Base-by-base conservation (phyloP, 2,329 filamentous ascomycete species). In the Nannizziopsis arthrosporioides region DNA sequence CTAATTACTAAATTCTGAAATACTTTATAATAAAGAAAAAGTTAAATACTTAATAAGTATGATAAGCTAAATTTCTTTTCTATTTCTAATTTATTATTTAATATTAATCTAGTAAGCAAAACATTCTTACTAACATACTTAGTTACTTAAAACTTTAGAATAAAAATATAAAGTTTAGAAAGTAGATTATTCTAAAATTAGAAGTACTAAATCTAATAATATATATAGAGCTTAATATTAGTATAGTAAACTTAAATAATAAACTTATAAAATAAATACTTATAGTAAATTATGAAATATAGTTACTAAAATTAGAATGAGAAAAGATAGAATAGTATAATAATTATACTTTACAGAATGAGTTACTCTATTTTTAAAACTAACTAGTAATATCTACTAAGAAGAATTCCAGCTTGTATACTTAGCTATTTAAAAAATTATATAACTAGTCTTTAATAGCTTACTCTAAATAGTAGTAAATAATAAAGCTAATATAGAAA, bases 51-150 rank as follows among this genome's bases (percentile, higher is more conserved):
- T 48, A 58, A 40, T 56, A 65, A 53, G 57, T 53, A 3, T 48
- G 55, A 5, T 63, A 53, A 59, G 15, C 53, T 2, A 51, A 60
- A 43, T 50, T 54, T 19, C 50, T 62, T 3, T 53, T 52, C 1
- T 44, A 47, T 12, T 61, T 55, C 47, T 50, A 57, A 39, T 63
- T 63, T 43, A 49, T 42, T n/a, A 60, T 63, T 34, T 38, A 27
- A 27, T 62, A 60, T 50, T 19, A 53, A 12, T 50, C 50, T 14
- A 57, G 56, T 10, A 52, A 46, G 10, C 19, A 51, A 27, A 55
- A 53, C n/a, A 38, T 14, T n/a, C 32, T 30, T 42, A 36, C 22
- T 76, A 76, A 70, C 73, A 0, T 49, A 69, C 1, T 59, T 78
- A 48, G 18, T 14, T 38, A 30, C 10, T 0, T 14, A 12, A 15